Evolutionary conservation across 164 flowering plant species (phyloP), one percentile per base, ranked within the genome.

Genomic region (Macadamia integrifolia): DNA sequence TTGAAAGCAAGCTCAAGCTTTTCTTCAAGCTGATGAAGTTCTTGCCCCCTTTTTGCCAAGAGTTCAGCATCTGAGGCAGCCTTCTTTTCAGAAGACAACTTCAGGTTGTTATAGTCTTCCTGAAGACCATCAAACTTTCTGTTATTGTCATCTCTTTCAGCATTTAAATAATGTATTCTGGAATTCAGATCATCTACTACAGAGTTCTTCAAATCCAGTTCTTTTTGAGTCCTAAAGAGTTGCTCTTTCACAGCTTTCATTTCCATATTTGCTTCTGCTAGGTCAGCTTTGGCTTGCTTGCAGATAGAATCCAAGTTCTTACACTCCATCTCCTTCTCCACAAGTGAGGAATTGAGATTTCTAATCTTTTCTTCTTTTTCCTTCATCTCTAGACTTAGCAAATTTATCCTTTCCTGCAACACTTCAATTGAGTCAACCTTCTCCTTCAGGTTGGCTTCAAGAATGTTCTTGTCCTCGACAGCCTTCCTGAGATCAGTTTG

Each of bases 381-480:
- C 72, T 78, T 84, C 66, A 93, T 78, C 76, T 92, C 95, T 46
- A 70, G 50, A 14, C 75, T 73, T 28, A 92, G 84, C 74, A 81
- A 76, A 73, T 70, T 85, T 43, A 86, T 74, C 70, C 75, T 84
- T 40, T 85, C 88, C 60, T 90, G 81, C 66, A 87, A 73, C 55
- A 71, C 77, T 73, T 84, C 78, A 65, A 88, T 60, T 6, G 75
- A 62, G 23, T 77, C 73, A 11, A 79, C 66, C 84, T 85, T 90
- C 79, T 84, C 87, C 71, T 79, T 79, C 65, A 92, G 73, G 64
- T 79, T 73, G 11, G 69, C 80, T 75, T 90, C 89, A 46, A 90
- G 83, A 23, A 62, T 35, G 69, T 67, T 74, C 69, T 87, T 86
- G 55, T 86, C 85, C 58, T 83, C 82, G 65, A 57, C 62, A 40